phyloP scores from a whole-genome alignment of 768 basidiomycete genomes.

The Lactarius tabidus region DNA sequence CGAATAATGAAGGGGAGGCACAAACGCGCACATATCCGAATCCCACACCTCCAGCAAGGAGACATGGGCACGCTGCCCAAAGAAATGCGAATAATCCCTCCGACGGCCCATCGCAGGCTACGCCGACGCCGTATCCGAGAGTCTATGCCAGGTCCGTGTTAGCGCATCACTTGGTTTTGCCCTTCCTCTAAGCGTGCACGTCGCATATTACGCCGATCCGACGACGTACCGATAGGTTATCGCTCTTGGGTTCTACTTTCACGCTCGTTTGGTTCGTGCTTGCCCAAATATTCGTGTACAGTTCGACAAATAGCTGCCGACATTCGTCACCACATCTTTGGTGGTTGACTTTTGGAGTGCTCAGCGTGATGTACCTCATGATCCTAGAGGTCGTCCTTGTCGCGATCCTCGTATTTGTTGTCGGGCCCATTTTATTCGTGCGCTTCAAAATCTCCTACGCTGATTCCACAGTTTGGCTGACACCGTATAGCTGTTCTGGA shows the following conservation, averaged over 20 bases:
- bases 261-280: constrained; percentile 82
- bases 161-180: not conserved
- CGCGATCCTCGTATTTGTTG: constrained; percentile 70
- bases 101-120: not conserved
- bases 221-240: constrained; percentile 41
- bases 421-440: constrained; percentile 77
- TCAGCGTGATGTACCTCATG: constrained; percentile 77
- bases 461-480: not conserved
- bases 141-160: constrained; percentile 19
- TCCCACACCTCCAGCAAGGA: constrained; percentile 5
- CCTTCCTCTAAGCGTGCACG: not conserved
- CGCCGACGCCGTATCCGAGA: constrained; percentile 22
- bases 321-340: constrained; percentile 73
- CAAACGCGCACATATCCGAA: constrained; percentile 1
- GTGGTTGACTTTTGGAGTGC: constrained; percentile 81
- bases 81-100: not conserved
- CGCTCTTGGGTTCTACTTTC: constrained; percentile 60
- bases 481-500: constrained; percentile 60
- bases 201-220: not conserved
- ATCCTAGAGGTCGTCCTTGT: constrained; percentile 67
- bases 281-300: constrained; percentile 76
- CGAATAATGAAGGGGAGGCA: constrained; percentile 1
- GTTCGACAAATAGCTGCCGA: constrained; percentile 70
- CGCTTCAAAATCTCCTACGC: constrained; percentile 30
- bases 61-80: not conserved